Conservation (phyloP, 139 green algal species). For the Volvox reticuliferus region DNA sequence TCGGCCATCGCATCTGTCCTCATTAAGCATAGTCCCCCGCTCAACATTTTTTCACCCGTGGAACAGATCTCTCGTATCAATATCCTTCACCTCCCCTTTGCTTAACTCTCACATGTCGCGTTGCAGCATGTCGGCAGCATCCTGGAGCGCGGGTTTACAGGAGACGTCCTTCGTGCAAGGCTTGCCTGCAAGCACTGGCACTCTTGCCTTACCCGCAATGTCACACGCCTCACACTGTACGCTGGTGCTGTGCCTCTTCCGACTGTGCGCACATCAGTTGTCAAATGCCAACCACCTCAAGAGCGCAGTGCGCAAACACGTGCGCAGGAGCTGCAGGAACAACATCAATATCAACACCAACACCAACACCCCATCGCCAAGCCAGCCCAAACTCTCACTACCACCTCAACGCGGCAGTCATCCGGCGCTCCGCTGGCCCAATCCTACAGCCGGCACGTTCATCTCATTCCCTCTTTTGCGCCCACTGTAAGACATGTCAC, state of each 20-base stretch:
- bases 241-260: background rate
- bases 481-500: background rate
- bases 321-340: background rate
- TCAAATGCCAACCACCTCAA: background rate
- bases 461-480: background rate
- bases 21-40: no score
- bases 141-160: background rate
- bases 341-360: background rate
- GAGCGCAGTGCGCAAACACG: background rate
- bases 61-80: background rate
- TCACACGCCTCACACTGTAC: background rate
- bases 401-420: background rate
- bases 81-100: background rate
- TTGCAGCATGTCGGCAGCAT: background rate
- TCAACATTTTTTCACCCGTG: background rate
- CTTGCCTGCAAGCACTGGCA: conserved; percentile 38
- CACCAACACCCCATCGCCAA: background rate
- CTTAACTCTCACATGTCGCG: background rate
- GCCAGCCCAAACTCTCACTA: background rate
- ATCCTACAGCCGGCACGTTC: background rate
- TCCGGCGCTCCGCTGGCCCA: background rate
- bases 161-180: conserved; percentile 3
- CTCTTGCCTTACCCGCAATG: background rate
- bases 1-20: background rate
- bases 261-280: background rate